These are phyloP conservation scores for Nakazawaea pomicola DNA, from an alignment of 805 yeast species.

Conservation along the genomic window DNA sequence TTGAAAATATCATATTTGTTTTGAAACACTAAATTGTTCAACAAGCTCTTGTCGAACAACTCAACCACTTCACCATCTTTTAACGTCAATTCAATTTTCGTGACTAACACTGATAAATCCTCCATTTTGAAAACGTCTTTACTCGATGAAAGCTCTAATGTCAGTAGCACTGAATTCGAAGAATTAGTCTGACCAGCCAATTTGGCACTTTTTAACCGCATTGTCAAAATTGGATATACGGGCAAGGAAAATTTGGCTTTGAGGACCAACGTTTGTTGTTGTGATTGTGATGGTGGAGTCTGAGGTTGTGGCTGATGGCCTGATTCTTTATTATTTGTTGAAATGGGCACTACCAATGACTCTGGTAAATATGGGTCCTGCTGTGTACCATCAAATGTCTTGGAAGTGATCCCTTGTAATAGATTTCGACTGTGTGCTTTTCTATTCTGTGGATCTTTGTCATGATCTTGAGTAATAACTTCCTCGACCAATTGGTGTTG, in stretches of 20 bases:
- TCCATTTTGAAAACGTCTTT: constrained; percentile 10
- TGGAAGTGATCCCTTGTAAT: constrained; percentile 10
- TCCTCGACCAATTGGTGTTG: neutral
- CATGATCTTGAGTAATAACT: neutral
- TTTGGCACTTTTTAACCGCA: constrained; percentile 12
- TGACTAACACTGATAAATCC: constrained; percentile 6
- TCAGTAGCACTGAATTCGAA: constrained; percentile 9
- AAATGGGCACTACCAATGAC: neutral
- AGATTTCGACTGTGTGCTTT: constrained; percentile 1
- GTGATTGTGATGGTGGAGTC: neutral
- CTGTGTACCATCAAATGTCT: constrained; percentile 1
- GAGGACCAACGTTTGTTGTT: neutral
- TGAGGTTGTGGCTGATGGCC: too few relatives aligned
- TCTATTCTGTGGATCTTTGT: neutral
- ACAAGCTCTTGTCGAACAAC: constrained; percentile 3
- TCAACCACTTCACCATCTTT: constrained; percentile 12
- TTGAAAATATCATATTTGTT: constrained; percentile 6
- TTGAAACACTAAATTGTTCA: constrained; percentile 4
- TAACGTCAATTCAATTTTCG: constrained; percentile 6
- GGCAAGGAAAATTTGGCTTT: constrained; percentile 9
- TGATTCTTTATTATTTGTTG: too few relatives aligned
- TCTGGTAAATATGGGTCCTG: constrained; percentile 5
- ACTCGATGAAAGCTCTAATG: constrained; percentile 10
- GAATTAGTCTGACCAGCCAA: constrained; percentile 5
- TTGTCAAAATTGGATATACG: constrained; percentile 8